Base-by-base conservation (phyloP, 2,329 filamentous ascomycete genomes). In the Fusarium algeriense region DNA sequence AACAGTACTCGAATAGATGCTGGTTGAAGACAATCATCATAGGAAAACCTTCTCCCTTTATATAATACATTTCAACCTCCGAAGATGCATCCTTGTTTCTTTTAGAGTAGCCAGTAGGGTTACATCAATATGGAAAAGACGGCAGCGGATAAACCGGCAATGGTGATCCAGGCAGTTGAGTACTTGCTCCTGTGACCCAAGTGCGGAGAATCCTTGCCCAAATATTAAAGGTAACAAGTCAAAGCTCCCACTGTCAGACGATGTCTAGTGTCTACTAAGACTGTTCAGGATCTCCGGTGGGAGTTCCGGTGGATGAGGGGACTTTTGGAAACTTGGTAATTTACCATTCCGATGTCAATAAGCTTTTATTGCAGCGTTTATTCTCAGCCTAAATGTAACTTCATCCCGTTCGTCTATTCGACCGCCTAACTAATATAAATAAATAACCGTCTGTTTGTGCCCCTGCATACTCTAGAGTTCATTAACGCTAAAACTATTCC, bases 11-110 rank as follows among this genome's bases (percentile, higher is more conserved):
- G 45, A 6, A 26, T 37, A 2, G 32, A 26, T 26, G 7, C n/a
- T 26, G 7, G 9, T 35, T 5, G 8, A n/a, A 6, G 4, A 26
- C 3, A 15, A 26, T 1, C 1, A 14, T 11, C 23, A 14, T 9
- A 14, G 20, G 7, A 37, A 50, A 2, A 11, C 5, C 20, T 12
- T 37, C 8, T 30, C 23, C 23, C 17, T 37, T 37, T 50, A 37
- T 50, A 37, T 26, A 50, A 35, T n/a, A n/a, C 2, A 8, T 35
- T 13, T 35, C 34, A 35, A 35, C 34, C 34, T 15, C 34, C 34
- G 9, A 35, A 2, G 34, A 35, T 35, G 7, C 34, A 35, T 35
- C 17, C 34, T 35, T 15, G n/a, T 23, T 23, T 23, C 23, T 23
- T 23, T 23, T 50, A 30, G 46, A 23, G 30, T 35, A 35, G 17